Base-by-base conservation (phyloP, 108 stramenopile genomes). In the Poteriospumella lacustris region DNA sequence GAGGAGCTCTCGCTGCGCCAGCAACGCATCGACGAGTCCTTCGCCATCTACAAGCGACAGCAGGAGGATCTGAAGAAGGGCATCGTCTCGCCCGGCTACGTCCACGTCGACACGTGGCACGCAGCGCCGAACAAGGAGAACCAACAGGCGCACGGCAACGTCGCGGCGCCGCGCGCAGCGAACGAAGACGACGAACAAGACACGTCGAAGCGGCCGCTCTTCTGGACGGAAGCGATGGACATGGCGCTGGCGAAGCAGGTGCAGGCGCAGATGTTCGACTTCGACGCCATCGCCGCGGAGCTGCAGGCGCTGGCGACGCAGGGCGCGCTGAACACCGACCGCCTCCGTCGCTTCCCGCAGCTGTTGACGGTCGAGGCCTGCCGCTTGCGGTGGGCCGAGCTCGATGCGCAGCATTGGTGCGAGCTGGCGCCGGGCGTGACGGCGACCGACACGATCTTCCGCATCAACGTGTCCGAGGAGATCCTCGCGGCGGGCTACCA, bases 211-310 rank as follows among this genome's bases (percentile, higher is more conserved):
- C 60, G 60, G 15, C 60, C 60, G 31, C 29, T 73, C 15, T 73
- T 33, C 36, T 73, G 70, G 70, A 42, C 70, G 3, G 70, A 73
- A 38, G 28, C 44, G 36, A 73, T 73, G 70, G 70, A 73, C 36
- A 5, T 73, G 9, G 5, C 28, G n/a, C 41, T 73, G 26, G 70
- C 70, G 12, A 15, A 73, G 42, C 12, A 3, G 5, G 70, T 73
- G 24, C 36, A 56, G 31, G 28, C 41, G 42, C 36, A 31, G 26
- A 31, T 73, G 5, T 73, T 73, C 31, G 47, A 73, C 41, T 73
- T 73, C 24, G 47, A 44, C 31, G 44, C 12, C 5, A 73, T 73
- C 31, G 36, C 41, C 41, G 33, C 9, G 9, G 41, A 73, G 41
- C 28, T 73, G 43, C 15, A 26, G 36, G 3, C 5, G 33, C 12